phyloP scores from a whole-genome alignment of 352 stramenopile genomes.

The Phytophthora citrophthora region DNA sequence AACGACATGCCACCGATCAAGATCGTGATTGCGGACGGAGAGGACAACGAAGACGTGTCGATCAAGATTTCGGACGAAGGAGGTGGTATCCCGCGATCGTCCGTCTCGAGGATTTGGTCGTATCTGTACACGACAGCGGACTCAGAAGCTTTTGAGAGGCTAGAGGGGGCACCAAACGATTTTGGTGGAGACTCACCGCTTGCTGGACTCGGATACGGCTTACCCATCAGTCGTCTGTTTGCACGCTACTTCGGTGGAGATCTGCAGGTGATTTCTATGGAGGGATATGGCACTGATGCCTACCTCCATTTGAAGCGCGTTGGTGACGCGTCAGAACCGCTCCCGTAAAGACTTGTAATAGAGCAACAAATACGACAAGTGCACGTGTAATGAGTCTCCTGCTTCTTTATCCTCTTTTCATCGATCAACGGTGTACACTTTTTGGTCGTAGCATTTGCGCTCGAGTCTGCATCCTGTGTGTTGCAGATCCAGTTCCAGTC shows the following conservation, averaged over 20 bases:
- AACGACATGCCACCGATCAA: conserved; percentile 98
- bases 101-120: conserved; percentile 99
- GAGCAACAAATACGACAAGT: neutral
- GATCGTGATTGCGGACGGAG: conserved; percentile 99
- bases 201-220: conserved; percentile 96
- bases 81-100: conserved; percentile 98
- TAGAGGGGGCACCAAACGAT: conserved; percentile 85
- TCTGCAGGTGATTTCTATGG: conserved; percentile 99
- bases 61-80: conserved; percentile 99
- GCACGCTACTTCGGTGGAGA: conserved; percentile 99
- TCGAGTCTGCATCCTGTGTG: conserved; percentile 59
- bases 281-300: conserved; percentile 99
- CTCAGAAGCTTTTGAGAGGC: conserved; percentile 90
- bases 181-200: conserved; percentile 91
- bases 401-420: too few relatives aligned
- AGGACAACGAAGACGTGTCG: conserved; percentile 99
- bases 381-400: conserved; percentile 1
- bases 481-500: conserved; percentile 23
- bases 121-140: conserved; percentile 99
- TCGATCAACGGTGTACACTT: conserved; percentile 27
- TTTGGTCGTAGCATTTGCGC: conserved; percentile 63
- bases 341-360: conserved; percentile 60
- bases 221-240: conserved; percentile 97
- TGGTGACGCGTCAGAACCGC: conserved; percentile 88
- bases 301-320: conserved; percentile 95